Conservation (phyloP, 208 protist species). For the Acanthamoeba lenticulata region DNA sequence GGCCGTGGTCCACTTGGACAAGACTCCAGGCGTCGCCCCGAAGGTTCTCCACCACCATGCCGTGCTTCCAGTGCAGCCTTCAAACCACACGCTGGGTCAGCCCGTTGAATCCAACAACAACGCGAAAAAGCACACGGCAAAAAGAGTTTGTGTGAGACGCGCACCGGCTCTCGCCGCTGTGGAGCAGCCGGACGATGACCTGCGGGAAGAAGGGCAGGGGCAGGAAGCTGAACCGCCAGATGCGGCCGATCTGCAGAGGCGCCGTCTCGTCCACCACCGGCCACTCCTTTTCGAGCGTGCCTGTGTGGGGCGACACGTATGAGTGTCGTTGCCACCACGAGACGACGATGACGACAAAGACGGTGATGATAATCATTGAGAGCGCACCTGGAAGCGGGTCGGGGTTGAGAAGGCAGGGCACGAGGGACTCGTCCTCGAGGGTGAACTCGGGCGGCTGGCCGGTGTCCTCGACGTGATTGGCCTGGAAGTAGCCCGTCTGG, state of each 20-base stretch:
- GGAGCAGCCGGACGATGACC: slow-evolving; percentile 52
- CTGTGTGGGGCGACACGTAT: not conserved
- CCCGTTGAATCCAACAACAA: not conserved
- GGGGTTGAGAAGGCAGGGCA: slow-evolving; percentile 34
- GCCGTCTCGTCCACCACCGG: not conserved
- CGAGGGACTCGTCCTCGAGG: slow-evolving; percentile 5
- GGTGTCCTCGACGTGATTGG: slow-evolving; percentile 17
- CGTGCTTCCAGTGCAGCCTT: slow-evolving; percentile 22
- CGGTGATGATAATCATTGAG: too few species aligned
- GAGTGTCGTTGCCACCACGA: too few species aligned
- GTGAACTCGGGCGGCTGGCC: slow-evolving; percentile 21
- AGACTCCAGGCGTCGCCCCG: not conserved
- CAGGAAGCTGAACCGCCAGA: slow-evolving; percentile 49
- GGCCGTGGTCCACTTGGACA: slow-evolving; percentile 29
- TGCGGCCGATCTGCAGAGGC: slow-evolving; percentile 14
- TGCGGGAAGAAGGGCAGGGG: slow-evolving; percentile 60
- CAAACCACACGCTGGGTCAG: not conserved
- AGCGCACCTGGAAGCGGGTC: not conserved
- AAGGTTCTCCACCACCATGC: slow-evolving; percentile 24
- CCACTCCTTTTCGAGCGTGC: slow-evolving; percentile 35
- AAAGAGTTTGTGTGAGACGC: not conserved
- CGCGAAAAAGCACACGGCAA: not conserved
- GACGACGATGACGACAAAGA: too few species aligned
- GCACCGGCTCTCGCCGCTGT: not conserved
- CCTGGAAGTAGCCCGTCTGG: slow-evolving; percentile 1